Evolutionary conservation across 495 filamentous ascomycete genomes (phyloP).

Genomic region (Chlorociboria aeruginascens): DNA sequence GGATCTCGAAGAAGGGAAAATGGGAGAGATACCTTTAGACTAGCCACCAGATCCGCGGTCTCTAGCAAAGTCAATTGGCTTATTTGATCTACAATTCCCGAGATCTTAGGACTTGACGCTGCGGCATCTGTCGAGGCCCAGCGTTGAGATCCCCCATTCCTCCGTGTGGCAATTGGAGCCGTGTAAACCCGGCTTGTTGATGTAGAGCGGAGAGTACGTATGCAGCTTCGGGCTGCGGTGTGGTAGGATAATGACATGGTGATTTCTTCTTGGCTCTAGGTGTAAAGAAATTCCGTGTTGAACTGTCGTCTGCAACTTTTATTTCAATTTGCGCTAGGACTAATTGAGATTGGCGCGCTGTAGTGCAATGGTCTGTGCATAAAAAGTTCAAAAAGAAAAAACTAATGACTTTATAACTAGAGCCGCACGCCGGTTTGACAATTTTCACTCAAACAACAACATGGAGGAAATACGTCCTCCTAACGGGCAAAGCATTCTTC

Average conservation of each 20-base stretch:
- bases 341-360: not conserved
- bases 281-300: not conserved
- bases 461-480: conserved; percentile 27
- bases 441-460: conserved; percentile 23
- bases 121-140: conserved; percentile 62
- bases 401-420: not conserved
- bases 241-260: conserved; percentile 49
- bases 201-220: conserved; percentile 37
- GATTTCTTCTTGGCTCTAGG: conserved; percentile 5
- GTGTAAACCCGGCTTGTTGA: conserved; percentile 26
- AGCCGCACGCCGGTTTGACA: not conserved
- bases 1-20: not conserved
- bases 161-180: conserved; percentile 26
- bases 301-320: not conserved
- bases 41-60: conserved; percentile 88
- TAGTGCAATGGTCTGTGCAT: conserved; percentile 1
- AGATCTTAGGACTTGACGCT: conserved; percentile 71
- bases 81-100: conserved; percentile 91
- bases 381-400: conserved; percentile 10
- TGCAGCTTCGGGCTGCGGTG: conserved; percentile 46
- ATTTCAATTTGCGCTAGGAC: not conserved
- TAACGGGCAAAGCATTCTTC: conserved; percentile 26
- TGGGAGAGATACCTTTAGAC: conserved; percentile 62
- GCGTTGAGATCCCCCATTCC: conserved; percentile 27
- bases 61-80: conserved; percentile 94